Evolutionary conservation across 306 rosid species (phyloP), one percentile per base, ranked within the genome.

Genomic region (Malus sieversii): DNA sequence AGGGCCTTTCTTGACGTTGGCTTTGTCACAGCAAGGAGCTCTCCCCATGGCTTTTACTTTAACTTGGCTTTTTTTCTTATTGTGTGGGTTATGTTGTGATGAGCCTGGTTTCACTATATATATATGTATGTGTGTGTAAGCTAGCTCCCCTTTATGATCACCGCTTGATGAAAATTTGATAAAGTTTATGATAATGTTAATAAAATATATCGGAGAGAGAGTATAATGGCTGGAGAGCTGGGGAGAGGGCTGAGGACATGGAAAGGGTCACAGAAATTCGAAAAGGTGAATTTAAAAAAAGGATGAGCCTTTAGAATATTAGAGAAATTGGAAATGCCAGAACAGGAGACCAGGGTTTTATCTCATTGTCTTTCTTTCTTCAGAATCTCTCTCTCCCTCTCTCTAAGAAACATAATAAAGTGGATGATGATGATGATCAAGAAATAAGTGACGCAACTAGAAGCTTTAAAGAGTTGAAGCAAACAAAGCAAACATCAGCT

Each of bases 1-100:
- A 19, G 99, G 99, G 3, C 99, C 99, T 88, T 85, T 95, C 87
- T 95, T 95, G 15, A 95, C 99, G 82, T 92, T 95, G 76, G 97
- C 93, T 85, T 95, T 95, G 92, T 95, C 99, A 84, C 99, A 95
- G 85, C 99, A 95, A 84, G 99, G 99, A 78, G 98, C 99, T 76
- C 98, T 92, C 23, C 99, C 99, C 99, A 95, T 95, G 52, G 71
- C 46, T 74, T 68, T 16, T 7, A 7, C 30, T 13, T 44, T 40
- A 22, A 67, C 12, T 66, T 20, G 59, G 20, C 19, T 22, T 78
- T 60, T 25, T 25, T n/a, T n/a, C 57, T 33, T 52, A 15, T 46
- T 10, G n/a, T 25, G 27, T 51, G 33, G 51, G 59, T 52, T 25
- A 33, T 69, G 69, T 70, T 68, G 20, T 78, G 75, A 66, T 78